Evolutionary conservation across 2,329 filamentous ascomycete genomes (phyloP), one percentile per base, ranked within the genome.

Genomic region (Tolypocladium capitatum): DNA sequence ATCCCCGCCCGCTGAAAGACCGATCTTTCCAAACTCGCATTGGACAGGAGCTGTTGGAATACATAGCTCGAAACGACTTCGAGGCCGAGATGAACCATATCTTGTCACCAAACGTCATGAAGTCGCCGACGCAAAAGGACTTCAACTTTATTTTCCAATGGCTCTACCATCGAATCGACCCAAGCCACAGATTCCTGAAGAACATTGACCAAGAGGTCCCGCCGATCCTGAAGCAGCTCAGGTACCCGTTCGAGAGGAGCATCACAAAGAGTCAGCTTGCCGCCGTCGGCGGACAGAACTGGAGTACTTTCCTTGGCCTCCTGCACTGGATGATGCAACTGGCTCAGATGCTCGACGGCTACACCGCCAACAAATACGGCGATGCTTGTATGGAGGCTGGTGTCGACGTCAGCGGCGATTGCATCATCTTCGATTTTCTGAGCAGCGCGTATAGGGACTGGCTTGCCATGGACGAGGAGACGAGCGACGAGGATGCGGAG

Each of bases 251-350:
- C 61, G 89, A 95, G 59, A 87, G 89, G 65, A 90, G 83, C 59
- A 97, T 98, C 58, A 95, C 89, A 47, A 98, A 97, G 66, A 95
- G 88, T 46, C 89, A 95, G 61, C 88, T 98, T 49, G 81, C 88
- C 0, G 92, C 94, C 2, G 92, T 97, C 0, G 92, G 92, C 54
- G 91, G 90, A 3, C 89, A 95, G 66, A 97, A 97, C 62, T 98
- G 92, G 92, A 85, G 85, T 52, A 92, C 88, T 0, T 97, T 98
- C 59, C 72, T 98, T 13, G 92, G 90, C 0, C 72, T 98, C 63
- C 73, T 98, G 45, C 90, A 98, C 68, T 98, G 92, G 92, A 91
- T 98, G 81, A 95, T 98, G 91, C 90, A 97, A 65, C 72, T 98
- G 46, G 87, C 88, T 5, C 83, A 91, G 56, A 94, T 97, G 83